Base-by-base conservation (phyloP, 768 basidiomycete genomes). In the Russula vinacea region DNA sequence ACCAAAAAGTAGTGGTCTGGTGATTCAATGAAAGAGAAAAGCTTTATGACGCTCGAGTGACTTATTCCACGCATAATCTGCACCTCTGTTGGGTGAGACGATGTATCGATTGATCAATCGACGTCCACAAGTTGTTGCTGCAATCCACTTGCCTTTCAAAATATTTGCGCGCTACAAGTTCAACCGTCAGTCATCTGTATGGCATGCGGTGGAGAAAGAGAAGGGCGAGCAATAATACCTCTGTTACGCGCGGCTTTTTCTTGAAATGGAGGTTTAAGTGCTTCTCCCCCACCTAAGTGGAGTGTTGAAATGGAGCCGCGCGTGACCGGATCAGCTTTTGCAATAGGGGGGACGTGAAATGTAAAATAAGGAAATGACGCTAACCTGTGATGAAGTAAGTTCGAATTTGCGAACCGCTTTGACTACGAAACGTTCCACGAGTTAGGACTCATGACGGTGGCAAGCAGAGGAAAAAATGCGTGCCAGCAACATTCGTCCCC, bases 51-150 rank as follows among this genome's bases (percentile, higher is more conserved):
- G 32, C 88, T 83, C n/a, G 93, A 88, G 72, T 98, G 94, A 67
- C 89, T 87, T 58, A 85, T 90, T 17, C 92, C 92, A 40, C 95
- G 90, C 96, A 99, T 99, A 72, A 99, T 98, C 76, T 97, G 94
- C 14, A 99, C 97, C 87, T 99, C 97, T 93, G 73, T 7, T 63
- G 54, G 40, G 62, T 50, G 29, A 58, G 54, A 57, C 35, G 42
- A 40, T 24, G 4, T 10, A 33, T 58, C 11, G 54, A 52, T 61
- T 17, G 47, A 17, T 19, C 45, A 26, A 44, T 33, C 14, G 33
- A 32, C 29, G 24, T 40, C 3, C 14, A 51, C 4, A 26, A 6
- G 5, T 24, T 24, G 5, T 24, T 29, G 33, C 3, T n/a, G 17
- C 2, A 17, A 29, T 16, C 17, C 37, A 71, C 77, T 54, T 61